Evolutionary conservation across 345 rosid genomes (phyloP), one percentile per base, ranked within the genome.

Genomic region (Aurinia saxatilis): DNA sequence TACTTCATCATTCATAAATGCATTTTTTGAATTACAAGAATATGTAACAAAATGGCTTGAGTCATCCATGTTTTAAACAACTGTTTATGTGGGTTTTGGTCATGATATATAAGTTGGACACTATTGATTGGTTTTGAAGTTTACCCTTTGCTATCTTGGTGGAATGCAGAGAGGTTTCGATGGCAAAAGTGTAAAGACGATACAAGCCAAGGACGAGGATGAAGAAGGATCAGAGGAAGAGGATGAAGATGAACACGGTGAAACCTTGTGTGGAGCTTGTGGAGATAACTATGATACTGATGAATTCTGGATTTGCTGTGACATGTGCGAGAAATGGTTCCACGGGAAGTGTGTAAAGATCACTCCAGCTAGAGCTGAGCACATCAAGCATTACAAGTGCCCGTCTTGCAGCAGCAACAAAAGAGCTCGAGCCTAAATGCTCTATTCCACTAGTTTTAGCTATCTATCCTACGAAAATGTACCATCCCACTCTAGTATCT

Each of bases 231-330:
- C 48, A 25, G 78, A 52, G 18, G 57, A 54, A 46, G 90, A 68
- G 16, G 81, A 68, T 8, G 80, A 75, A 1, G 95, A 82, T 1
- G 87, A 83, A 74, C 84, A 81, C 1, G 88, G 88, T 12, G 88
- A 86, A 11, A 80, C 97, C 19, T 50, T 84, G 35, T 87, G 95
- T 21, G 92, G 97, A 40, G 95, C 90, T 10, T 89, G 96, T 36
- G 95, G 87, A 39, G 84, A 84, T 70, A 80, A 86, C 71, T 86
- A 89, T 59, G 89, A 71, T 8, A 23, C 83, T 5, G 91, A 86
- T 61, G 95, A 89, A 65, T 89, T 86, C 72, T 89, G 96, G 95
- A 89, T 88, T 55, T 79, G 85, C 48, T 88, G 96, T 4, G 96
- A 88, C 68, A 56, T 76, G 17, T 88, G 96, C 21, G 96, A 88